Base-by-base conservation (phyloP, 805 yeast genomes). In the Cyberlindnera euphorbiiphila region DNA sequence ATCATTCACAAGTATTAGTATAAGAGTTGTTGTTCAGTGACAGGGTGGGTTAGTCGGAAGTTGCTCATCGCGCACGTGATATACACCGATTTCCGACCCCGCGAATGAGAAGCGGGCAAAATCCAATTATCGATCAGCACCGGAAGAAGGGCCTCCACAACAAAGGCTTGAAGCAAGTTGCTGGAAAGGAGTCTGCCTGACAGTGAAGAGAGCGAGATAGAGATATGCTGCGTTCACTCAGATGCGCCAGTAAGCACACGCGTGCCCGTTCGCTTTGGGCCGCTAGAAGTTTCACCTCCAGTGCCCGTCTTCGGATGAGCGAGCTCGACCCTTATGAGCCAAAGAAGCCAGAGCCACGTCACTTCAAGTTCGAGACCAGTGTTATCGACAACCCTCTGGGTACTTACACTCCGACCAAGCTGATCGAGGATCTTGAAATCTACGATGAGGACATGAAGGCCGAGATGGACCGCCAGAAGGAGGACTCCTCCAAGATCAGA, bases 401-500 rank as follows among this genome's bases (percentile, higher is more conserved):
- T 9, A 57, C 60, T 24, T 58, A 51, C 34, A 40, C 40, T 11
- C 53, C 57, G 9, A 58, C 60, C 9, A 45, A 43, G 10, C 36
- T 57, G 15, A 36, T 46, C 5, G 62, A 58, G 39, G 57, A 55
- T 27, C 43, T 51, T 24, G 56, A 53, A 22, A 35, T 68, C 37
- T 62, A 64, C 43, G 72, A 74, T 43, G 64, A 70, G 22, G 62
- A 58, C 37, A 45, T 48, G 41, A 45, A 46, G 18, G 47, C 37
- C 17, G 51, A 54, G 41, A 64, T 64, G 49, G 39, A 29, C 22
- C 39, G 45, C 9, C 26, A 29, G 15, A 43, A 36, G 13, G 42
- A 42, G 32, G 54, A 53, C 29, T 41, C 46, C 26, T 41, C 56
- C 27, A 72, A 84, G 60, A 79, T 85, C 57, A 78, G 95, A 62